phyloP scores from a whole-genome alignment of 352 stramenopile genomes.

The Globisporangium emineosum region DNA sequence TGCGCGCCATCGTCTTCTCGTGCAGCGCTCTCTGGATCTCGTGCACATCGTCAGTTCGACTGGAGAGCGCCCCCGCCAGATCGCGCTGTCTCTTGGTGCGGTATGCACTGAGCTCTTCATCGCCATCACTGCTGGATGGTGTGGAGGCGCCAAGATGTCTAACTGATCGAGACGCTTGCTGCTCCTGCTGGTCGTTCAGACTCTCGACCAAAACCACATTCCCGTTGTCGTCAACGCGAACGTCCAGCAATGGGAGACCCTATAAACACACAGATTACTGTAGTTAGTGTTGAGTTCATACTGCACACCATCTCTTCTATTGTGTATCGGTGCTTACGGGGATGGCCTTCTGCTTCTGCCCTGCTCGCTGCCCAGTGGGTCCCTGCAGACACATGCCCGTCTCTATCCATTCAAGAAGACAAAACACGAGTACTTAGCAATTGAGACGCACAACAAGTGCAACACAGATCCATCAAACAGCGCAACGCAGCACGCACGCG shows the following conservation, averaged over 20 bases:
- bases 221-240: slow-evolving; percentile 33
- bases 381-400: slow-evolving; percentile 67
- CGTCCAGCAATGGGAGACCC: slow-evolving; percentile 34
- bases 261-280: slow-evolving; percentile 12
- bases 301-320: too few species aligned
- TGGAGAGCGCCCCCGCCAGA: slow-evolving; percentile 36
- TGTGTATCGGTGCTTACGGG: slow-evolving; percentile 21
- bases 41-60: slow-evolving; percentile 42
- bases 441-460: not conserved
- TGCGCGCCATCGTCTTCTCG: slow-evolving; percentile 51
- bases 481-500: slow-evolving; percentile 25
- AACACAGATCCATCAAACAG: too few species aligned
- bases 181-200: slow-evolving; percentile 9
- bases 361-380: slow-evolving; percentile 31
- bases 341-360: slow-evolving; percentile 25
- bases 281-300: too few species aligned
- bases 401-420: slow-evolving; percentile 15
- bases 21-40: slow-evolving; percentile 51
- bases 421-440: not conserved
- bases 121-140: slow-evolving; percentile 2
- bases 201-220: slow-evolving; percentile 34
- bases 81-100: slow-evolving; percentile 40
- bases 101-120: slow-evolving; percentile 30
- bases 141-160: not conserved
- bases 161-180: not conserved